Conservation (phyloP, 768 basidiomycete genomes). For the Tephrocybe rancida region DNA sequence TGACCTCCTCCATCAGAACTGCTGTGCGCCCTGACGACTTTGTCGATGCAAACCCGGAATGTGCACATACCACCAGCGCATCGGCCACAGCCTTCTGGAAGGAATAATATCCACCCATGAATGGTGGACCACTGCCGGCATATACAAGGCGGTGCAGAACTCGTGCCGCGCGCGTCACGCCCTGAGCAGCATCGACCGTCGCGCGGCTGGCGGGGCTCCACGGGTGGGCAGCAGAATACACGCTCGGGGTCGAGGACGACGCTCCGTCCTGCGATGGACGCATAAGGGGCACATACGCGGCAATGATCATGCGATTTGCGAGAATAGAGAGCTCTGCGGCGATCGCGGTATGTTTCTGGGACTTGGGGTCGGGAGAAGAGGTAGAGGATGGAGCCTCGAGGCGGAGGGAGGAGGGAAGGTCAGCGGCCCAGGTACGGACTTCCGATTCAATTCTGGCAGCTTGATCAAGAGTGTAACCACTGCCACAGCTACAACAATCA, state of each 20-base stretch:
- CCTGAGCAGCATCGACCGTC: conserved; percentile 67
- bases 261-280: conserved; percentile 20
- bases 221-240: conserved; percentile 24
- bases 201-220: conserved; percentile 58
- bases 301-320: conserved; percentile 62
- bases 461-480: conserved; percentile 60
- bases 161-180: conserved; percentile 55
- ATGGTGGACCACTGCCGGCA: conserved; percentile 29
- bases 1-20: conserved; percentile 26
- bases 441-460: conserved; percentile 61
- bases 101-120: conserved; percentile 51
- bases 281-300: conserved; percentile 71
- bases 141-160: conserved; percentile 40
- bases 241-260: conserved; percentile 6
- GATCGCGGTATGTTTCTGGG: conserved; percentile 49
- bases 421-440: conserved; percentile 52
- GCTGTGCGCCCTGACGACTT: conserved; percentile 14
- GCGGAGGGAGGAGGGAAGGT: conserved; percentile 53
- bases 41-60: conserved; percentile 54
- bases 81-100: conserved; percentile 66
- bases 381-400: conserved; percentile 18
- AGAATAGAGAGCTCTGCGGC: conserved; percentile 52
- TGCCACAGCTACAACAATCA: conserved; percentile 30
- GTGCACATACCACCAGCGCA: conserved; percentile 65
- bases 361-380: conserved; percentile 33